A percentile compares a stretch with the other conserved stretches of the same genome.
phyloP scores from a whole-genome alignment of 768 basidiomycete species.

The Xerocomellus dryophilus region DNA sequence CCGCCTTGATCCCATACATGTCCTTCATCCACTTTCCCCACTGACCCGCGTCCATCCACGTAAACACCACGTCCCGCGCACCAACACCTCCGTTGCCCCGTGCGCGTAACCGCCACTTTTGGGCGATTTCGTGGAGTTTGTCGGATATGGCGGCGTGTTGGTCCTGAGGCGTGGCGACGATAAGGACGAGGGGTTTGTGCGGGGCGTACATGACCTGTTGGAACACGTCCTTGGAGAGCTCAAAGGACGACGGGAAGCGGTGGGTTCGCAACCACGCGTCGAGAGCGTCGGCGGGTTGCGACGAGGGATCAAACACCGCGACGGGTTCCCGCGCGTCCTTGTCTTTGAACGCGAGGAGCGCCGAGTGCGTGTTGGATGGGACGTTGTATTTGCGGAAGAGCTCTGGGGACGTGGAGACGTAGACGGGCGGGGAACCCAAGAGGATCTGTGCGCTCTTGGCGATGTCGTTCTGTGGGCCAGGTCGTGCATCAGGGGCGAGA shows the following conservation, averaged over 20 bases:
- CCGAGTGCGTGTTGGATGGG: conserved; percentile 46
- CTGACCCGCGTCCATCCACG: conserved; percentile 82
- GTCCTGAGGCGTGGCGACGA: conserved; percentile 49
- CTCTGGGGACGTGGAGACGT: conserved; percentile 33
- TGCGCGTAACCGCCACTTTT: conserved; percentile 50
- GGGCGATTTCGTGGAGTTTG: conserved; percentile 50
- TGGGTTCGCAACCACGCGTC: conserved; percentile 61
- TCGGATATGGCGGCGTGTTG: conserved; percentile 43
- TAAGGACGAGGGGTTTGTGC: conserved; percentile 71
- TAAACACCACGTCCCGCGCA: conserved; percentile 67
- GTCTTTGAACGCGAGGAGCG: conserved; percentile 67
- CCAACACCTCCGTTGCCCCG: conserved; percentile 21
- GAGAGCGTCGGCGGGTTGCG: conserved; percentile 21
- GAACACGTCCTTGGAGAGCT: conserved; percentile 78
- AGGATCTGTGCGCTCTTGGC: conserved; percentile 53
- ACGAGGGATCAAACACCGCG: conserved; percentile 36
- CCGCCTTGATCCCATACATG: conserved; percentile 71
- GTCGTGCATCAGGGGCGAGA: background rate
- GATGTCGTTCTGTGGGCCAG: conserved; percentile 44
- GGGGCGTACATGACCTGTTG: conserved; percentile 82
- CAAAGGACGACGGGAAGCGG: conserved; percentile 67
- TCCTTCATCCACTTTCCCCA: conserved; percentile 91
- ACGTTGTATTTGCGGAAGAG: conserved; percentile 37
- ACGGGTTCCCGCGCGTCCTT: conserved; percentile 47
- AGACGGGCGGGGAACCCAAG: conserved; percentile 50